Evolutionary conservation across 2,329 filamentous ascomycete genomes (phyloP), one percentile per base, ranked within the genome.

Genomic region (Cladosporium sp.): DNA sequence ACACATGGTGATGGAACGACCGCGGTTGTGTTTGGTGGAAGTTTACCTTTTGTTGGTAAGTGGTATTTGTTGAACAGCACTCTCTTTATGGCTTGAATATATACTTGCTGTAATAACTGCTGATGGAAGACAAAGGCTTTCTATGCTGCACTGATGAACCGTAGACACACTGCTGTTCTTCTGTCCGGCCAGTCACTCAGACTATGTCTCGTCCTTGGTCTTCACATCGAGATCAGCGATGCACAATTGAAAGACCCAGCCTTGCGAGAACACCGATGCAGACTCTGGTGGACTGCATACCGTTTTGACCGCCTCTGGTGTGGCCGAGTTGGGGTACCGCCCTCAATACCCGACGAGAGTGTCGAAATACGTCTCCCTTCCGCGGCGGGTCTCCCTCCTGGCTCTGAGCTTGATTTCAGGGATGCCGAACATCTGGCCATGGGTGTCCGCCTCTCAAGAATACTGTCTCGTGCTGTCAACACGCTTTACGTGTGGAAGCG

Each of bases 141-240:
- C 4, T 83, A 82, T 63, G 81, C 80, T 0, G 75, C 81, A 0
- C 73, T 76, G 1, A 69, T 83, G 4, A 84, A 84, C 53, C 73
- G 82, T 12, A 75, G 82, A 0, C 79, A 83, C 37, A 78, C 78
- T 1, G 80, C 81, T 5, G 80, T 81, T 37, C 72, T 76, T 1
- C 72, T 82, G 4, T 79, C 82, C 0, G 79, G 82, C 21, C 80
- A 78, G 0, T 82, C 82, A 0, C 75, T 84, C 1, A 77, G 82
- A 5, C 67, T 80, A 0, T 77, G 76, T 1, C 72, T 82, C 0
- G 76, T 82, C 3, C 81, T 83, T 72, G 81, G 81, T 8, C 71
- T 83, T 2, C 78, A 83, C 31, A 71, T 78, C 21, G 78, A 77
- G 55, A 77, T 79, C 29, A 71, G 75, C 18, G 74, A 80, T 35